Percentiles rank a stretch among this genome's conserved stretches.
phyloP scores from a whole-genome alignment of 2,329 filamentous ascomycete species.

The Aspergillus sp. region DNA sequence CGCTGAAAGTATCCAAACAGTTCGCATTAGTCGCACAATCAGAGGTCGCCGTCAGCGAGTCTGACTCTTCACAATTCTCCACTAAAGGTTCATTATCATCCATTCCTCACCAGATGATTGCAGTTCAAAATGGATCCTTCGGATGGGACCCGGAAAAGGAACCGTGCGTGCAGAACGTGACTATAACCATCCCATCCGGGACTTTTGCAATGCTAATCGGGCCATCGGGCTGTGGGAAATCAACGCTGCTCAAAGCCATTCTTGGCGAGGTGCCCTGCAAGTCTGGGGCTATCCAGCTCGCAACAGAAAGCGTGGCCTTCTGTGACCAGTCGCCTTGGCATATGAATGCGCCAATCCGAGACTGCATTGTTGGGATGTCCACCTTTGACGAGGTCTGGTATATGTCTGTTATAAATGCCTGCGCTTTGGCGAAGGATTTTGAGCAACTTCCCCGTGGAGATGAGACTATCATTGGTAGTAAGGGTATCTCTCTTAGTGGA shows the following conservation, averaged over 20 bases:
- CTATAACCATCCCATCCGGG: constrained; percentile 40
- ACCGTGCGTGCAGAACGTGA: constrained; percentile 43
- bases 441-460: constrained; percentile 41
- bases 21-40: constrained; percentile 23
- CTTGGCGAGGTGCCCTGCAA: constrained; percentile 44
- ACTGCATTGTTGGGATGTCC: constrained; percentile 41
- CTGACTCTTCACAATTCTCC: constrained; percentile 23
- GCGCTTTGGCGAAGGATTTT: constrained; percentile 41
- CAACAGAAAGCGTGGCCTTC: constrained; percentile 36
- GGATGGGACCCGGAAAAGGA: constrained; percentile 47
- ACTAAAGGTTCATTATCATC: constrained; percentile 18
- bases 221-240: constrained; percentile 55
- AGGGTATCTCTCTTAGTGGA: constrained; percentile 53
- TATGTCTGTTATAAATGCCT: constrained; percentile 35
- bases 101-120: constrained; percentile 30
- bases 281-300: constrained; percentile 34
- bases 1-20: constrained; percentile 20
- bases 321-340: constrained; percentile 45
- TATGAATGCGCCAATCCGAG: constrained; percentile 42
- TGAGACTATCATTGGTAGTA: constrained; percentile 51
- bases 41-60: constrained; percentile 23
- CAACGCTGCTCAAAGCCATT: constrained; percentile 49
- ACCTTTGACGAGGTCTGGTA: constrained; percentile 40
- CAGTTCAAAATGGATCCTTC: constrained; percentile 48
- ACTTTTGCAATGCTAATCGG: constrained; percentile 52